Evolutionary conservation across 148 eudicot genomes (phyloP), one percentile per base, ranked within the genome.

Genomic region (Chenopodium formosanum): DNA sequence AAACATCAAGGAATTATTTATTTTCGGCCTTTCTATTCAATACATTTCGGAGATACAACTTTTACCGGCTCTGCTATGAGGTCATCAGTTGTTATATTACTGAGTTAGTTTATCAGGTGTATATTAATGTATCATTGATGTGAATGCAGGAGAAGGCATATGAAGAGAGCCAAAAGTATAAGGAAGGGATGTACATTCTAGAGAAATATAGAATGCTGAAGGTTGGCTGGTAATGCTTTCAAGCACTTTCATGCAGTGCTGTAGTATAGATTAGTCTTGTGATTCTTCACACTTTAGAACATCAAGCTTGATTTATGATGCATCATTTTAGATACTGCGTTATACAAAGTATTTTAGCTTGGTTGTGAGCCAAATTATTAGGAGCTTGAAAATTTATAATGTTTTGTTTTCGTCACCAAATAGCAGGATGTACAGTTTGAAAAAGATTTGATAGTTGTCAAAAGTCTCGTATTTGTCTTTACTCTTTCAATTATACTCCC

Each of bases 141-240:
- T 78, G 37, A 65, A 25, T 67, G 73, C 25, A 82, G 84, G 84
- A 68, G 25, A 82, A 82, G 75, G 84, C 84, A 4, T 82, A 76
- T n/a, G 84, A 68, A 77, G 58, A 75, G 37, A 53, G 53, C 34
- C 79, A 81, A 71, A 82, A 76, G 60, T 82, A 81, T 22, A 82
- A 76, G 31, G 80, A 82, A 69, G 84, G 84, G 34, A 56, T 75
- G 56, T 82, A 82, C 78, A 82, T 76, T 53, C 80, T 82, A 1
- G 84, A 82, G 80, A 82, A 71, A 76, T 75, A 68, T 34, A 47
- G 75, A 16, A 69, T 82, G 44, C 1, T 82, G 58, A 82, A 82
- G 84, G 74, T 37, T 31, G 83, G 75, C 16, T 75, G 83, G 77
- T 73, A 73, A 81, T 80, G 37, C 47, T 40, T 34, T 58, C 63